Percentiles rank a stretch among this genome's conserved stretches.
Evolutionary conservation across 2,329 filamentous ascomycete genomes (phyloP).

Genomic region (Fusarium globosum): DNA sequence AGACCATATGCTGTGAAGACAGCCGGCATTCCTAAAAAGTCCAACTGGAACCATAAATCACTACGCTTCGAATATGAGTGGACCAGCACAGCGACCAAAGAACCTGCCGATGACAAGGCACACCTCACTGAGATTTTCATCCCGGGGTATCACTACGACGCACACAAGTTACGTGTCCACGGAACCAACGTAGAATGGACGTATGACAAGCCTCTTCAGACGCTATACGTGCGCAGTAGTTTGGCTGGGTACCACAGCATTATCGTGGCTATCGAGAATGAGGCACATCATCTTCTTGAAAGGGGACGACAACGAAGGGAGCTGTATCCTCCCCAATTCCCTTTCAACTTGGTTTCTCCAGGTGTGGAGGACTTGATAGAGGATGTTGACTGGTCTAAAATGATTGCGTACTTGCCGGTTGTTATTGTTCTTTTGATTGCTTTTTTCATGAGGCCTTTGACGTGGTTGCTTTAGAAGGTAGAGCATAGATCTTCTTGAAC

Average conservation of each 20-base stretch:
- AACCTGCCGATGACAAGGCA: slow-evolving; percentile 34
- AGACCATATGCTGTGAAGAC: slow-evolving; percentile 56
- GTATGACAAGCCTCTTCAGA: slow-evolving; percentile 45
- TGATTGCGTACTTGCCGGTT: neutral
- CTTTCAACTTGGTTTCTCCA: slow-evolving; percentile 25
- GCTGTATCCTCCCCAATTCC: slow-evolving; percentile 23
- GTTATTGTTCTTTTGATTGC: slow-evolving; percentile 13
- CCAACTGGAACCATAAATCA: slow-evolving; percentile 51
- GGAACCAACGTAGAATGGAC: slow-evolving; percentile 48
- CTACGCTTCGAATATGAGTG: slow-evolving; percentile 52
- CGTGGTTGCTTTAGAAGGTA: neutral
- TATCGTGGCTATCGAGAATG: slow-evolving; percentile 41
- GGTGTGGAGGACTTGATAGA: slow-evolving; percentile 36
- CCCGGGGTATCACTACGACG: slow-evolving; percentile 53
- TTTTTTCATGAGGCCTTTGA: slow-evolving; percentile 1
- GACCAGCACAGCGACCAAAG: slow-evolving; percentile 26
- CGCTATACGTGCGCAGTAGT: slow-evolving; percentile 44
- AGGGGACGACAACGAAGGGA: slow-evolving; percentile 19
- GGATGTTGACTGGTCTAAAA: slow-evolving; percentile 28
- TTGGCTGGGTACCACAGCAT: slow-evolving; percentile 32
- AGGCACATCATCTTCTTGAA: slow-evolving; percentile 38
- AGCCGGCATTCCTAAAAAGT: slow-evolving; percentile 50
- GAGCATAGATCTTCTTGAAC: neutral
- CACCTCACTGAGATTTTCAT: slow-evolving; percentile 53
- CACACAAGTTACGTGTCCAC: slow-evolving; percentile 42